Conservation (phyloP, 371 early-diverging fungal species). For the Batkoa obscura region DNA sequence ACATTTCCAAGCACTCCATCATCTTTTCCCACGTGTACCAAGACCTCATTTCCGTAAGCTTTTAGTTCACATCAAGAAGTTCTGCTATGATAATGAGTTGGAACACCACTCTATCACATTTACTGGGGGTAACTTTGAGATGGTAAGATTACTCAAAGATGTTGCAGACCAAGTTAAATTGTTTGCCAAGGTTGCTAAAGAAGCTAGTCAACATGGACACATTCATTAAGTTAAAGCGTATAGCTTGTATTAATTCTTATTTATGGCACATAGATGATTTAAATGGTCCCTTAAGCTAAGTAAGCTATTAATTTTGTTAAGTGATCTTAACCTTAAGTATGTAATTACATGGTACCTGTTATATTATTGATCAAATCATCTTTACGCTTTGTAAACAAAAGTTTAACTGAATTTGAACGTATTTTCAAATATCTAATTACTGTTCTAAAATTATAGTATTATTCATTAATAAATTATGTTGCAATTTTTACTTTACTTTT, state of each 20-base stretch:
- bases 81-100: constrained; percentile 49
- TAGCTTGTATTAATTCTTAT: background rate
- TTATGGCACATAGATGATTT: no score
- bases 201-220: constrained; percentile 14
- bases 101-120: constrained; percentile 49
- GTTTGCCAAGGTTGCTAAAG: constrained; percentile 35
- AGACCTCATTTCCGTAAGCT: constrained; percentile 61
- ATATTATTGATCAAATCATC: no score
- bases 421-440: no score
- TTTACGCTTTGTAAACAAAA: no score
- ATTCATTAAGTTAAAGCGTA: background rate
- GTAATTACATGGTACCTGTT: no score
- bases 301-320: no score
- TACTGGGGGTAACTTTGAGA: constrained; percentile 43
- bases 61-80: constrained; percentile 48
- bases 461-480: no score
- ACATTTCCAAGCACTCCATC: constrained; percentile 91
- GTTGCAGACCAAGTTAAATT: constrained; percentile 53
- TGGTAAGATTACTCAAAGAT: constrained; percentile 35
- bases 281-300: no score
- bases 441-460: no score
- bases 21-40: constrained; percentile 84
- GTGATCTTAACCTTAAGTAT: no score
- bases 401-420: no score
- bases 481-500: no score